A percentile compares a stretch with the other conserved stretches of the same genome.
phyloP scores from a whole-genome alignment of 2,329 filamentous ascomycete species.

The Cladosporium sp. region DNA sequence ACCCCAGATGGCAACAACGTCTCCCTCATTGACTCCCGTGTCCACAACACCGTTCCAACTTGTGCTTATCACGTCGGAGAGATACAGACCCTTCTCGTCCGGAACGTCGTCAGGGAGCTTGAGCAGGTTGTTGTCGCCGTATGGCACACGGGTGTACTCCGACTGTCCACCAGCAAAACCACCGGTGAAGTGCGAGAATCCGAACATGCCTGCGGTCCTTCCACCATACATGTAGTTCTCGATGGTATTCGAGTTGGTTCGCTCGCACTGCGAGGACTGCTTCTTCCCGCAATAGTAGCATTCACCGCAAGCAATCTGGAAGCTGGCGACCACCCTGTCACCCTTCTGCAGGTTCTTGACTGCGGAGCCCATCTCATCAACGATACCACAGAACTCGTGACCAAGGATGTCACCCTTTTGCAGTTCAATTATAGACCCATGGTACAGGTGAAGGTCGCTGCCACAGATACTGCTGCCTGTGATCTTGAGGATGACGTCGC shows the following conservation, averaged over 20 bases:
- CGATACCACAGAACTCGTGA: slow-evolving; percentile 54
- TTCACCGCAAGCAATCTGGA: slow-evolving; percentile 73
- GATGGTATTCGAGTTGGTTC: slow-evolving; percentile 72
- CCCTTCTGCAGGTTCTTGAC: slow-evolving; percentile 46
- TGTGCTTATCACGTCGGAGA: slow-evolving; percentile 78
- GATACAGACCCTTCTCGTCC: slow-evolving; percentile 79
- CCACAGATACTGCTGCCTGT: slow-evolving; percentile 66
- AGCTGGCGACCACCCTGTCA: slow-evolving; percentile 74
- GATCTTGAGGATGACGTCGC: slow-evolving; percentile 78
- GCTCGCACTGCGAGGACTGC: slow-evolving; percentile 76
- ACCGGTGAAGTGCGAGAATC: slow-evolving; percentile 70
- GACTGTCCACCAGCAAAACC: slow-evolving; percentile 87
- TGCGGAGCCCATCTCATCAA: slow-evolving; percentile 47
- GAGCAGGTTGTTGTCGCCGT: slow-evolving; percentile 77
- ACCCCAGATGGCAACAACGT: slow-evolving; percentile 83
- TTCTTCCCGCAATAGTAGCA: slow-evolving; percentile 81
- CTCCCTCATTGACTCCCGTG: slow-evolving; percentile 74
- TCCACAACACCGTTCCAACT: slow-evolving; percentile 82
- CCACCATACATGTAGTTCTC: slow-evolving; percentile 77
- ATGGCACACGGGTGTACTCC: slow-evolving; percentile 80
- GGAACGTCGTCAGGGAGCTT: slow-evolving; percentile 76
- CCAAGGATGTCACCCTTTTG: slow-evolving; percentile 54
- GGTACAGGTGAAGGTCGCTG: slow-evolving; percentile 60
- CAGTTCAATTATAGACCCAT: slow-evolving; percentile 51
- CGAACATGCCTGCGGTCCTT: slow-evolving; percentile 66